Evolutionary conservation across 2,329 filamentous ascomycete genomes (phyloP).

Genomic region (Alternaria hordeiaustralica): DNA sequence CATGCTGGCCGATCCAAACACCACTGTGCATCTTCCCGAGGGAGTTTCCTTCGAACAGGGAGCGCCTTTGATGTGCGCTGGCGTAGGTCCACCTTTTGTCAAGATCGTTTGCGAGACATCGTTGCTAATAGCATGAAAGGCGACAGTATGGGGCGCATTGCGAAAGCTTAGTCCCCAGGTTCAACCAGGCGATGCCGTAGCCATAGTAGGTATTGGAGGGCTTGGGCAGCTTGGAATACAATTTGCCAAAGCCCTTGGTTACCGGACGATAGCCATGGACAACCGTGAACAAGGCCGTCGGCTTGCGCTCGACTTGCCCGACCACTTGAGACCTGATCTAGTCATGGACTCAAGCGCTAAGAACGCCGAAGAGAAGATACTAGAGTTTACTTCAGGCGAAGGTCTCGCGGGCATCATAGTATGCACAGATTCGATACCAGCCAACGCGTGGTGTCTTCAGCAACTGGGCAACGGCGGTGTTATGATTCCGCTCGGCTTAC

Average conservation of each 20-base stretch:
- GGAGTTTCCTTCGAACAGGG: slow-evolving; percentile 33
- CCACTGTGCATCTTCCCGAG: slow-evolving; percentile 32
- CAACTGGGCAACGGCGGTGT: slow-evolving; percentile 30
- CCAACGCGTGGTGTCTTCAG: slow-evolving; percentile 33
- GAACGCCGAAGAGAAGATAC: slow-evolving; percentile 21
- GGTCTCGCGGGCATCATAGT: slow-evolving; percentile 34
- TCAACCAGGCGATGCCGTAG: slow-evolving; percentile 73
- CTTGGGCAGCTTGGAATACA: slow-evolving; percentile 80
- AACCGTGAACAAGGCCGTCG: slow-evolving; percentile 31
- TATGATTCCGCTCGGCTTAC: slow-evolving; percentile 33
- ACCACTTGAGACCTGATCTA: slow-evolving; percentile 26
- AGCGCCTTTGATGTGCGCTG: slow-evolving; percentile 47
- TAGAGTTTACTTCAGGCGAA: slow-evolving; percentile 26
- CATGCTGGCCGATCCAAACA: slow-evolving; percentile 41
- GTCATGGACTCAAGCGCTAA: slow-evolving; percentile 21
- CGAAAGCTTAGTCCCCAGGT: slow-evolving; percentile 27
- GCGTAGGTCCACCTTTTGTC: slow-evolving; percentile 24
- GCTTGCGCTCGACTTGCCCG: slow-evolving; percentile 23
- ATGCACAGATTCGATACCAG: slow-evolving; percentile 32
- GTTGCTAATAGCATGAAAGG: slow-evolving; percentile 12
- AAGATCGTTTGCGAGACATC: neutral
- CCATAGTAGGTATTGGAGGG: slow-evolving; percentile 82
- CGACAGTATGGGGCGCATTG: slow-evolving; percentile 37
- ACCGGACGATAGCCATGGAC: slow-evolving; percentile 30
- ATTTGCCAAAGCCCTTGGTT: slow-evolving; percentile 58